Base-by-base conservation (phyloP, 2,329 filamentous ascomycete species). In the Seiridium unicorne region DNA sequence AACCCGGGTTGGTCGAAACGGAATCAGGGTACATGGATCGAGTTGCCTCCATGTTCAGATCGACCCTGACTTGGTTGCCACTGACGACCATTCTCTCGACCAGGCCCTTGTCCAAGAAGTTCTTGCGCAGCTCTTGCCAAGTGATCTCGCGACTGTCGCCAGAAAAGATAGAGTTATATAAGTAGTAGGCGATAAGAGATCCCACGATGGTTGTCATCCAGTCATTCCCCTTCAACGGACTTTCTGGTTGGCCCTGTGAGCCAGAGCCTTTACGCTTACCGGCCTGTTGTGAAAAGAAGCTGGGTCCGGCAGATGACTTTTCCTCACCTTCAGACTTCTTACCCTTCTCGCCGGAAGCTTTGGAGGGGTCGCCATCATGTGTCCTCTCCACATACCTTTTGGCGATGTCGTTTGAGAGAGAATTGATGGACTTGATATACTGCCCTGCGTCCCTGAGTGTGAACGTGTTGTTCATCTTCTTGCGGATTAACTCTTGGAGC, bases 111-210 rank as follows among this genome's bases (percentile, higher is more conserved):
- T 97, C 93, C 62, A 99, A 82, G 81, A 97, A 98, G 38, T 92
- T 95, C 67, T 87, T 93, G 64, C 91, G 84, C 78, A 99, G 92
- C 77, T 99, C 95, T 77, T 99, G 93, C 92, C 93, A 99, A 59
- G 95, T 98, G 61, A 99, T 97, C 72, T 99, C 94, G 70, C 87
- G 72, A 9, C 72, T 71, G 42, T 77, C 76, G 64, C 81, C 78
- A 57, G 73, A 72, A 55, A 77, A 74, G 57, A 80, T 64, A 3
- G 77, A 76, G 57, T 72, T 76, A 60, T 80, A 77, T 6, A 84
- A 68, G 48, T 78, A 77, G 64, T 77, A 81, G 6, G 78, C 74
- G 18, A 80, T 51, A 31, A 68, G 68, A 59, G 76, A 77, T 34
- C 69, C 69, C 34, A 92, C 83, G 60, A 94, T 77, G 62, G 79